Evolutionary conservation across 2,329 filamentous ascomycete genomes (phyloP), one percentile per base, ranked within the genome.

Genomic region (Claviceps cyperi): DNA sequence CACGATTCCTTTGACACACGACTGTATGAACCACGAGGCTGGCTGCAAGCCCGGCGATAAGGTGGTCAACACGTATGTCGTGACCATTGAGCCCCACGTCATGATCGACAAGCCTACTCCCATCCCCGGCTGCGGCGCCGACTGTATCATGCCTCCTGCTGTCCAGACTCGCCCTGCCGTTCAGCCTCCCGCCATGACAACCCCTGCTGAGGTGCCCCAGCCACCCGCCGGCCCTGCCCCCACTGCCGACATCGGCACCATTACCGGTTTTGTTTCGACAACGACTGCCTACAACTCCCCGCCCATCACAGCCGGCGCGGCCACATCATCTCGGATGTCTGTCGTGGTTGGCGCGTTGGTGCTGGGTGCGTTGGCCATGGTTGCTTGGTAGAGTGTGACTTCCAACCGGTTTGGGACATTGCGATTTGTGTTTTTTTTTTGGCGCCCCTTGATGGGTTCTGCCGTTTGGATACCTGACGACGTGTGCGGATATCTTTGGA

Each of bases 1-100:
- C 56, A 63, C 59, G 17, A 57, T 65, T 37, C 61, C 61, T 40
- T 53, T 58, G 37, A 60, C 58, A 0, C 57, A 61, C 40, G 59
- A 56, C 14, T 66, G 63, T 49, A 51, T 53, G 14, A 47, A 54
- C 37, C 58, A 58, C 41, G 56, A 61, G 50, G 37, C 52, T 8
- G 57, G 56, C 40, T 65, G 63, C 58, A 53, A 52, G 14, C 51
- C 55, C 15, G 62, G 60, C 22, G 54, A 62, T 0, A 58, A 55
- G 46, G 52, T 59, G 21, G 57, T 56, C 22, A 52, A 56, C n/a
- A 50, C 53, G 4, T 24, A 55, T 24, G 50, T 55, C 13, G 54
- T 64, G 45, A 62, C 57, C 19, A 40, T 65, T 36, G 51, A 52
- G 9, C 59, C 61, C 17, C 57, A 59, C 36, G 54, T 56, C n/a